Evolutionary conservation across 2,329 filamentous ascomycete species (phyloP), one percentile per base, ranked within the genome.

Genomic region (Clarireedia homoeocarpa): DNA sequence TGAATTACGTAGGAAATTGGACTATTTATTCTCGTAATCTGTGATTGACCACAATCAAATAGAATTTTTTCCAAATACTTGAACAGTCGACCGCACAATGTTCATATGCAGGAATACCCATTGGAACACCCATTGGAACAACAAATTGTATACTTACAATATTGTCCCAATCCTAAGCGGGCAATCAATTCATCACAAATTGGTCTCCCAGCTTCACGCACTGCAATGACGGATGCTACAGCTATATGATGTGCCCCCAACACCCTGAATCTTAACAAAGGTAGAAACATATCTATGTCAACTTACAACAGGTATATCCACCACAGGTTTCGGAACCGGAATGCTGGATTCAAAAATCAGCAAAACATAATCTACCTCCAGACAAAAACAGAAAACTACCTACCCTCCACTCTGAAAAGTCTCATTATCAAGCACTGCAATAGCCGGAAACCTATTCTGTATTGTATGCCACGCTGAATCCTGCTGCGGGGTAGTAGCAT

Each of bases 381-480:
- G 26, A 38, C 2, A 42, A n/a, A 27, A 34, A 34, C 4, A 34
- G 12, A 40, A 40, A 14, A 17, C 17, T 17, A 53, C 63, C 30
- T 59, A 65, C 66, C 66, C 61, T 26, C 66, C 67, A 60, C 63
- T 70, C 55, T 70, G 71, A 60, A 74, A 77, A 14, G 70, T 64
- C 44, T 71, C 66, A 6, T 68, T 67, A 59, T 77, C 75, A 6
- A 78, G 69, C 50, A 77, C 77, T 26, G 73, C 69, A 36, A 75
- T 68, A 0, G 71, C 66, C 4, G 75, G 74, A 55, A 77, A 77
- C 30, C 61, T 66, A 49, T 67, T 69, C 15, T 67, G 65, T 27
- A 65, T 57, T n/a, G 51, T 59, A 48, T 63, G 63, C 62, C 64
- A 67, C 17, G 60, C 58, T 4, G 30, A 34, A 23, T 53, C 50